Evolutionary conservation across 2,329 filamentous ascomycete genomes (phyloP).

Genomic region (Pseudocercospora fijiensis): DNA sequence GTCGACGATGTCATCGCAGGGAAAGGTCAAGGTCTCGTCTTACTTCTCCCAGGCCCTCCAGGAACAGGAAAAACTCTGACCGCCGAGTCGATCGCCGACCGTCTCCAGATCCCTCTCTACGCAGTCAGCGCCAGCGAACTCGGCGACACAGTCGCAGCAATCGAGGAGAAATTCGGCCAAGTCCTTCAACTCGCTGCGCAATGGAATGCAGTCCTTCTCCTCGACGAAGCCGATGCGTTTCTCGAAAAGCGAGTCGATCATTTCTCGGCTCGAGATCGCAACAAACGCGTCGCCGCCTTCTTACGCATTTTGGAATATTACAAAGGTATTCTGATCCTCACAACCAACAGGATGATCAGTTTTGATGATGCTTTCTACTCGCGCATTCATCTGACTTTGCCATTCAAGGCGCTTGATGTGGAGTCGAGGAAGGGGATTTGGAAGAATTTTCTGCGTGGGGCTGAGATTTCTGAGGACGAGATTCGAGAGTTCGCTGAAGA

Average conservation of each 20-base stretch:
- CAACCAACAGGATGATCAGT: conserved; percentile 37
- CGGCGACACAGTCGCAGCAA: background rate
- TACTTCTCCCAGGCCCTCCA: background rate
- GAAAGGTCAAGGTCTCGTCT: background rate
- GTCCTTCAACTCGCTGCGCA: background rate
- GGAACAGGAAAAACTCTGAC: background rate
- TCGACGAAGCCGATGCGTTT: conserved; percentile 62
- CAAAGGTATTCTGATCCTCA: conserved; percentile 41
- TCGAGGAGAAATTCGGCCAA: background rate
- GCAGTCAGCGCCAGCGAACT: background rate
- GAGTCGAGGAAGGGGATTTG: background rate
- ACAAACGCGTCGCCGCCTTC: conserved; percentile 67
- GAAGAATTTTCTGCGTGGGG: background rate
- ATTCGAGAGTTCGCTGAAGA: background rate
- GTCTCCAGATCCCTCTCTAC: background rate
- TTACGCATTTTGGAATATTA: conserved; percentile 42
- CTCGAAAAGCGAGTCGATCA: conserved; percentile 46
- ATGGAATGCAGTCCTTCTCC: conserved; percentile 21
- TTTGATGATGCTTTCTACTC: conserved; percentile 41
- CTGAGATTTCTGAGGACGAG: background rate
- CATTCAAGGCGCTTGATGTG: background rate
- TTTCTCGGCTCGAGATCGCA: conserved; percentile 69
- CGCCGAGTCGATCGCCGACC: background rate
- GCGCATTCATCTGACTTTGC: conserved; percentile 35
- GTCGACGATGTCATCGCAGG: background rate